Base-by-base conservation (phyloP, 1,284 basidiomycete genomes). In the Anthracocystis walkeri region DNA sequence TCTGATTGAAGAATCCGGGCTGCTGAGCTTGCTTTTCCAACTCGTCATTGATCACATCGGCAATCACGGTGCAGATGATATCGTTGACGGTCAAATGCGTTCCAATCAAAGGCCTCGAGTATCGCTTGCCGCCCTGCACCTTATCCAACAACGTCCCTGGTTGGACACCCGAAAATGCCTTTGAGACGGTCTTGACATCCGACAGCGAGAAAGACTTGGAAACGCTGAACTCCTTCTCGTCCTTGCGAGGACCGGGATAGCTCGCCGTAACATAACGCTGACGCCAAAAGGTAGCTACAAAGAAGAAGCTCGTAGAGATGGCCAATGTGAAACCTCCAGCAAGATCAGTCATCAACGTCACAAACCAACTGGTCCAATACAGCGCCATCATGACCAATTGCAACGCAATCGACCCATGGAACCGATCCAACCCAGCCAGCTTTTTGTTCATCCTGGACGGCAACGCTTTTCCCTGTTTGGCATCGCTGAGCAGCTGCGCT, bases 51-150 rank as follows among this genome's bases (percentile, higher is more conserved):
- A 82, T 63, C 20, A 79, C 75, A 38, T 82, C 80, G 21, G 80
- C 77, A 12, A 84, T 75, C 50, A 84, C 68, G 38, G 80, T 78
- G 62, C 75, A 77, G 25, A 82, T 70, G 20, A 84, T 72, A 38
- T 84, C 83, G 60, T 84, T 84, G 58, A 84, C 75, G 14, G 83
- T 84, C 12, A 84, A 58, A 58, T 84, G 82, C 7, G 71, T 70
- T 2, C 74, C 74, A 41, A 76, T 65, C 25, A 71, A 16, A 12
- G 74, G 74, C 7, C 61, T 49, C 20, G 74, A 64, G 56, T 53
- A 46, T 16, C 63, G 57, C 42, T 60, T 65, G 4, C 65, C 72
- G 12, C 72, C 66, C 8, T 67, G 70, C 29, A 78, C 46, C 40
- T 66, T 63, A 40, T 82, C 79, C 10, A 66, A 38, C 41, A 65